Evolutionary conservation across 495 filamentous ascomycete genomes (phyloP).

Genomic region (Amphirosellinia nigrospora): DNA sequence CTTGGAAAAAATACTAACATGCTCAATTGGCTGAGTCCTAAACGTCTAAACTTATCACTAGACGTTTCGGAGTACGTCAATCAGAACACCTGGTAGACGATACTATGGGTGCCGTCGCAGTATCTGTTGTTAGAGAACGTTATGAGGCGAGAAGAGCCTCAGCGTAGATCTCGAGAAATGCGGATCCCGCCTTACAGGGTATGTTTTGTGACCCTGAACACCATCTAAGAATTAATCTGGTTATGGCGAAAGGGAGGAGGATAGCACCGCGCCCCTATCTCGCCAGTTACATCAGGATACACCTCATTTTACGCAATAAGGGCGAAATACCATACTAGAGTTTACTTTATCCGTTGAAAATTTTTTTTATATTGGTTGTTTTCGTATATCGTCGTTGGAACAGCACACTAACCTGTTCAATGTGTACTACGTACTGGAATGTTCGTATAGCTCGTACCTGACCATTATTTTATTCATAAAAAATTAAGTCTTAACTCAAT

Average conservation of each 20-base stretch:
- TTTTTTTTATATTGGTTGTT: no score
- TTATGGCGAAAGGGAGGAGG: no score
- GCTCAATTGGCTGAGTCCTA: background rate
- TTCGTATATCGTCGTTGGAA: no score
- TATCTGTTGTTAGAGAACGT: no score
- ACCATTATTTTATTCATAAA: background rate
- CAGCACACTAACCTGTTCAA: no score
- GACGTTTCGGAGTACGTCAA: background rate
- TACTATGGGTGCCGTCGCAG: background rate
- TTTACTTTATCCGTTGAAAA: no score
- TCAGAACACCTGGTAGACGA: background rate
- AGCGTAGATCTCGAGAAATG: background rate
- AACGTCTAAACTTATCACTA: background rate
- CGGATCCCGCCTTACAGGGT: background rate
- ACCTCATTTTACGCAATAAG: no score
- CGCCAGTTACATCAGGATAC: no score
- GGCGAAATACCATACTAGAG: no score
- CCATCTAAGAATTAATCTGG: background rate
- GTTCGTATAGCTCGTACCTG: background rate
- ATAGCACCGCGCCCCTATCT: no score
- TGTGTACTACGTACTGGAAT: background rate
- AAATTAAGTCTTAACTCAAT: no score
- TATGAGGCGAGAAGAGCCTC: background rate
- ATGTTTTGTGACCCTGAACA: background rate
- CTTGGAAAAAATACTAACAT: background rate